Base-by-base conservation (phyloP, 768 basidiomycete species). In the Psilocybe cubensis region DNA sequence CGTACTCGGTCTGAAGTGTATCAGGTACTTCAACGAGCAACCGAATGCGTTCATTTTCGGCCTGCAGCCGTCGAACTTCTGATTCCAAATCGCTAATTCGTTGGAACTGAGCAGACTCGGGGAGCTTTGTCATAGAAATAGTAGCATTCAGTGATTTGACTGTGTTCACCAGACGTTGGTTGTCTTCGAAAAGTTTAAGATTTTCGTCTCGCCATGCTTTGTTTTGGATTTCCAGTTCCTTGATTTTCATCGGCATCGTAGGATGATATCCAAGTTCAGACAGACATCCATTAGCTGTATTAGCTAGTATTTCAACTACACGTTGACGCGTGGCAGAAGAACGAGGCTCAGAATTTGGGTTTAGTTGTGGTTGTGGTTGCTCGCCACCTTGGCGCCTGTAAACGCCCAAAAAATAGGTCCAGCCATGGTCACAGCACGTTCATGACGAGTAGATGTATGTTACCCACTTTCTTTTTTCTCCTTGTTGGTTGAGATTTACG, bases 231-330 rank as follows among this genome's bases (percentile, higher is more conserved):
- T 79, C 73, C 28, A 77, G 57, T 11, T 74, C 66, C 27, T 69
- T 69, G 28, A 83, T 47, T 29, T 68, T 76, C 44, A 71, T 72
- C 3, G 72, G 52, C 56, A 83, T 72, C 5, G 75, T 72, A 18
- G 80, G 76, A 59, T 71, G 72, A 65, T 81, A 81, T 11, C 81
- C 81, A 23, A 80, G 72, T 58, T 82, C 82, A 3, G 71, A 62
- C 21, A 81, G 70, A 61, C 77, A 83, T 11, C 75, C 75, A 67
- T 78, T 81, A 11, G 77, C 79, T 8, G 76, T 80, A 11, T 51
- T 63, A 0, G 82, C 62, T 17, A 84, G 68, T 31, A 83, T 76
- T 56, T 80, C 74, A 42, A 82, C 69, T 50, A 82, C 63, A 59
- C 70, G 73, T 5, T 64, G 60, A 31, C 79, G 76, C 24, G 72